A percentile compares a stretch with the other conserved stretches of the same genome.
Conservation (phyloP, 345 rosid species). For the Sisymbrium altissimum region DNA sequence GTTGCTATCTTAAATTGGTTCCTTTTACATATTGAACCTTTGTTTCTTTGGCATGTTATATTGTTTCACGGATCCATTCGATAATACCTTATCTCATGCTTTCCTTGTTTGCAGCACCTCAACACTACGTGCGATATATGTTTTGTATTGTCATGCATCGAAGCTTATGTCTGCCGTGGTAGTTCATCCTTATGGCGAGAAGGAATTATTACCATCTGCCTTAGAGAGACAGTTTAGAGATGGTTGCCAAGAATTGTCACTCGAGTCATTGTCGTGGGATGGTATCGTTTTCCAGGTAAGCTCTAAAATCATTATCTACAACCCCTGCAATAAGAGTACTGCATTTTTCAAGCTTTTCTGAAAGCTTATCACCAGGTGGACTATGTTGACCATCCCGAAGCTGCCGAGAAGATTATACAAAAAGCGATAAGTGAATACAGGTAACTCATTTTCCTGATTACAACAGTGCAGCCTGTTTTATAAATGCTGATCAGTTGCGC, state of each 20-base stretch:
- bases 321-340: constrained; percentile 15
- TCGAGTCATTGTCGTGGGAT: constrained; percentile 45
- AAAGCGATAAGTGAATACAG: constrained; percentile 75
- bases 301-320: constrained; percentile 6
- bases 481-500: not conserved
- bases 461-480: constrained; percentile 8
- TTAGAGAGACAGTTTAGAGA: constrained; percentile 85
- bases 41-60: not conserved
- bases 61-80: not conserved
- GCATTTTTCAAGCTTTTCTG: constrained; percentile 8
- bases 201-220: constrained; percentile 61
- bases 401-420: constrained; percentile 71
- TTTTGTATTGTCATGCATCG: constrained; percentile 56
- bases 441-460: constrained; percentile 35
- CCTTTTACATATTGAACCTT: not conserved
- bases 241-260: constrained; percentile 68
- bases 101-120: constrained; percentile 51
- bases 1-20: constrained; percentile 3
- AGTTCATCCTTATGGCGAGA: constrained; percentile 63
- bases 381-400: constrained; percentile 65
- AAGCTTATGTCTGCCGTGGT: constrained; percentile 56
- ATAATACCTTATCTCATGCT: constrained; percentile 1
- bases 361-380: constrained; percentile 56
- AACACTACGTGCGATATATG: constrained; percentile 71
- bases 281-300: constrained; percentile 59